These are phyloP conservation scores for Tetrahymena malaccensis DNA, from an alignment of 73 alveolate species.

Conservation along the genomic window DNA sequence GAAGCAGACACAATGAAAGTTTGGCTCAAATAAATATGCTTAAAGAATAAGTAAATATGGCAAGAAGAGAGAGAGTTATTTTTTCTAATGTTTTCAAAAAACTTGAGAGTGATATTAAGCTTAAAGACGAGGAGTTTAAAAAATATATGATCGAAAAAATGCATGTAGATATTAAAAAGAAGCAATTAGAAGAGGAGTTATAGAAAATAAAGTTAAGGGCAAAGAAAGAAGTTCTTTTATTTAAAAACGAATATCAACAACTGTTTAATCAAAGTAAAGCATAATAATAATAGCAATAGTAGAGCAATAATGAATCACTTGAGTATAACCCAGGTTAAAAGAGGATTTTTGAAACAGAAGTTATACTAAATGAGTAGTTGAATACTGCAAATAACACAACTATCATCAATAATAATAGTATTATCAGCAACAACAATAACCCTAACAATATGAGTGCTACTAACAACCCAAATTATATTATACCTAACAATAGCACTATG, in stretches of 20 bases:
- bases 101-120: constrained; percentile 33
- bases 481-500: neutral
- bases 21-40: constrained; percentile 35
- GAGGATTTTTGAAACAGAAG: neutral
- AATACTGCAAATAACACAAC: neutral
- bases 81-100: constrained; percentile 36
- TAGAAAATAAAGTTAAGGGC: neutral
- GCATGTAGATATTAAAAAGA: neutral
- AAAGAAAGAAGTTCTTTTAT: neutral
- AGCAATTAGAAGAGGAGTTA: neutral
- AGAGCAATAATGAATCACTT: neutral
- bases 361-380: neutral
- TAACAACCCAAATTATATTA: neutral
- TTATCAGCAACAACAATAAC: neutral
- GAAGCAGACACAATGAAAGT: constrained; percentile 34
- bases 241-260: neutral
- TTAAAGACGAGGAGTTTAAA: constrained; percentile 42
- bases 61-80: constrained; percentile 38
- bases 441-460: neutral
- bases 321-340: neutral
- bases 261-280: neutral
- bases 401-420: neutral
- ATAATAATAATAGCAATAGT: neutral
- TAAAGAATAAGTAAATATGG: constrained; percentile 32
- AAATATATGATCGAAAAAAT: constrained; percentile 2